These are phyloP conservation scores for Gossypium ekmanianum DNA, from an alignment of 345 rosid genomes.

Conservation along the genomic window DNA sequence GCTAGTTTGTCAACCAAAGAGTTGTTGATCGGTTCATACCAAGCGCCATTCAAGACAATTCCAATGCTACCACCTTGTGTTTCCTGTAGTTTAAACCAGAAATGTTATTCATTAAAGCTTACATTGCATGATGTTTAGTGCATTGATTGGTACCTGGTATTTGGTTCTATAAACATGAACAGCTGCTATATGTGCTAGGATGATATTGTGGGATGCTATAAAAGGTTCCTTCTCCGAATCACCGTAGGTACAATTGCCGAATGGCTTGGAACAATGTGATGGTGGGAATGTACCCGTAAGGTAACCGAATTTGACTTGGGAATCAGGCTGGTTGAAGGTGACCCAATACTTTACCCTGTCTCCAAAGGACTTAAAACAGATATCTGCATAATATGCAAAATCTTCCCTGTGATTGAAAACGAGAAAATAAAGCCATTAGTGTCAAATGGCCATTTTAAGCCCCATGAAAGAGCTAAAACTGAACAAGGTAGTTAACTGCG, in stretches of 20 bases:
- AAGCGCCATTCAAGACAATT: conserved; percentile 44
- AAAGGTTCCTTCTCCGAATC: conserved; percentile 38
- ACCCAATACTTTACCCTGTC: conserved; percentile 60
- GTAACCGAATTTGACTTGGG: conserved; percentile 28
- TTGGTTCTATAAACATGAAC: conserved; percentile 38
- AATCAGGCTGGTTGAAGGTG: conserved; percentile 57
- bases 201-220: conserved; percentile 38
- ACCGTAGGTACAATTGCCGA: conserved; percentile 46
- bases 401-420: conserved; percentile 39
- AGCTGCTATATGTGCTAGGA: conserved; percentile 54
- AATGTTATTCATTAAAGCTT: background rate
- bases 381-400: conserved; percentile 43
- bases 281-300: conserved; percentile 40
- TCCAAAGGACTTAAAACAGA: conserved; percentile 55
- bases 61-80: conserved; percentile 57
- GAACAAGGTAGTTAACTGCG: conserved; percentile 33
- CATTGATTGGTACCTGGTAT: conserved; percentile 44
- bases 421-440: background rate
- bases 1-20: conserved; percentile 49
- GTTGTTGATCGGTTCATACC: conserved; percentile 57
- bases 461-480: background rate
- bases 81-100: conserved; percentile 26
- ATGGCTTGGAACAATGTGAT: conserved; percentile 39
- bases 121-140: conserved; percentile 12
- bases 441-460: background rate